Evolutionary conservation across 805 yeast species (phyloP).

Genomic region (Wickerhamiella hasegawae): DNA sequence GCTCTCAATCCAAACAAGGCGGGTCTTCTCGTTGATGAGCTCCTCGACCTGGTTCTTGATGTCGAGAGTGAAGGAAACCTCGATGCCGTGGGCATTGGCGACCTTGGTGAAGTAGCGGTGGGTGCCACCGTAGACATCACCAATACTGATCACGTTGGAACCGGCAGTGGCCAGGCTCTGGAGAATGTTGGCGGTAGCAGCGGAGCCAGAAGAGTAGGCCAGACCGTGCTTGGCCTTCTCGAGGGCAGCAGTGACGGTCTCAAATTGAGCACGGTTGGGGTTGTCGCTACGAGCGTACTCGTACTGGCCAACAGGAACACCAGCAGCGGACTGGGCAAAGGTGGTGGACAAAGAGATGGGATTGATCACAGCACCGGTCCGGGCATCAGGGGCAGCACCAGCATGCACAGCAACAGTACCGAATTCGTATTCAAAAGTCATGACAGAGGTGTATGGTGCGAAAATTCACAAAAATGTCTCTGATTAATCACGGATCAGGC

Average conservation of each 20-base stretch:
- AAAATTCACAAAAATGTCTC: too few relatives aligned
- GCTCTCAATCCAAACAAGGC: slow-evolving; percentile 73
- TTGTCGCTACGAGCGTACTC: slow-evolving; percentile 77
- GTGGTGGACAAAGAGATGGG: slow-evolving; percentile 76
- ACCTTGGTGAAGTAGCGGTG: slow-evolving; percentile 82
- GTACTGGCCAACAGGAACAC: slow-evolving; percentile 59
- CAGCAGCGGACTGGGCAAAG: slow-evolving; percentile 65
- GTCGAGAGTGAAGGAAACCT: slow-evolving; percentile 49
- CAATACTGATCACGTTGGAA: slow-evolving; percentile 61
- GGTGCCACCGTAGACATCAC: slow-evolving; percentile 85
- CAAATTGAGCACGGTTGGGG: slow-evolving; percentile 75
- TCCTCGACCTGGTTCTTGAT: slow-evolving; percentile 41
- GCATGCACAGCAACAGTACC: slow-evolving; percentile 77
- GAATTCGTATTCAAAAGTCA: slow-evolving; percentile 27
- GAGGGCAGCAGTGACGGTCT: slow-evolving; percentile 59
- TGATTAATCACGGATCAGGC: too few relatives aligned
- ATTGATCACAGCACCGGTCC: slow-evolving; percentile 76
- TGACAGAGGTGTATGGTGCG: too few relatives aligned
- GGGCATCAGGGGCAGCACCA: slow-evolving; percentile 54
- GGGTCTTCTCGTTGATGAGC: slow-evolving; percentile 45
- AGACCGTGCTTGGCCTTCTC: slow-evolving; percentile 54
- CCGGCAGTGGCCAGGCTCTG: slow-evolving; percentile 52
- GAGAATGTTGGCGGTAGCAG: slow-evolving; percentile 60
- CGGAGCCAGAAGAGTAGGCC: slow-evolving; percentile 77
- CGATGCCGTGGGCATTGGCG: slow-evolving; percentile 64